Evolutionary conservation across 257 asterid genomes (phyloP).

Genomic region (Dorcoceras hygrometricum): DNA sequence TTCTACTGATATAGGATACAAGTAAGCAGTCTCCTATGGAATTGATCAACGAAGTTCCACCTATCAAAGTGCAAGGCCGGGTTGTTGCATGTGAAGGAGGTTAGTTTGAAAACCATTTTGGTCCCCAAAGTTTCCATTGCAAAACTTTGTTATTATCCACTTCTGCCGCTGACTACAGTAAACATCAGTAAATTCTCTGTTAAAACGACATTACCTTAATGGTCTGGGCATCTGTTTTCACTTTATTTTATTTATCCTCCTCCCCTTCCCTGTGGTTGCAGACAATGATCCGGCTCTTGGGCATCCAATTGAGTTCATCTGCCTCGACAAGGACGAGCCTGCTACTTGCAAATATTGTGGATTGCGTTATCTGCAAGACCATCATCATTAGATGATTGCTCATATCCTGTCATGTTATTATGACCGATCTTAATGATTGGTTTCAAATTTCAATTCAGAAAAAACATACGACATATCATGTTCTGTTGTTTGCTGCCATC

Average conservation of each 20-base stretch:
- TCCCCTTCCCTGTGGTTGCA: slow-evolving; percentile 31
- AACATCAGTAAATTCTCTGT: neutral
- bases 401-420: neutral
- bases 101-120: slow-evolving; percentile 27
- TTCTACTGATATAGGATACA: slow-evolving; percentile 46
- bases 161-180: neutral
- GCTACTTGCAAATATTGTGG: slow-evolving; percentile 94
- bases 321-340: slow-evolving; percentile 81
- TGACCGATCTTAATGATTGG: neutral
- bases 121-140: neutral
- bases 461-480: too few relatives aligned
- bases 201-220: neutral
- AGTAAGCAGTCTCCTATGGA: slow-evolving; percentile 91
- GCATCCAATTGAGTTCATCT: slow-evolving; percentile 91
- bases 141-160: neutral
- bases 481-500: neutral
- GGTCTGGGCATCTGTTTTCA: neutral
- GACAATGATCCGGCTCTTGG: slow-evolving; percentile 76
- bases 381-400: slow-evolving; percentile 58
- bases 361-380: slow-evolving; percentile 72
- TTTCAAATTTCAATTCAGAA: slow-evolving; percentile 7
- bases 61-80: slow-evolving; percentile 81
- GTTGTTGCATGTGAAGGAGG: slow-evolving; percentile 96
- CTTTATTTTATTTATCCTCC: neutral
- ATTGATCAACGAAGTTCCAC: slow-evolving; percentile 95